Evolutionary conservation across 2,329 filamentous ascomycete genomes (phyloP).

Genomic region (Ascochyta koolunga): DNA sequence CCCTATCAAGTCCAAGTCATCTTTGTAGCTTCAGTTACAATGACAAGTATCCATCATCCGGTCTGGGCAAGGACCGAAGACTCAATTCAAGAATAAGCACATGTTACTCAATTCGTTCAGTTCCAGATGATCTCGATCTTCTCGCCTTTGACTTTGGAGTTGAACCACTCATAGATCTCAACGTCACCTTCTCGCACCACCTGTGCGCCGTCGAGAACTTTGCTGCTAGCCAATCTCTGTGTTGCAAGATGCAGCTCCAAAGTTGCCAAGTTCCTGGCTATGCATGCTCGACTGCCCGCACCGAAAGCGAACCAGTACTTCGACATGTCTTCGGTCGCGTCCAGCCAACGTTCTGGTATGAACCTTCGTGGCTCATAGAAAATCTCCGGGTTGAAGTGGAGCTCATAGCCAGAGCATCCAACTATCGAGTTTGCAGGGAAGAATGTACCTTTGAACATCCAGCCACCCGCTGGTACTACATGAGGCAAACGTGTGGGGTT

Average conservation of each 20-base stretch:
- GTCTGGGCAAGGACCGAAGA: no score
- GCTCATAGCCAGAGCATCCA: conserved; percentile 37
- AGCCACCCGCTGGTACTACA: conserved; percentile 34
- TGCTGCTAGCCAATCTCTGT: conserved; percentile 51
- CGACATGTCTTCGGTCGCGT: conserved; percentile 39
- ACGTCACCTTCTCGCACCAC: conserved; percentile 49
- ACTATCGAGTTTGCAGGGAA: conserved; percentile 34
- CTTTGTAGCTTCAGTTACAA: no score
- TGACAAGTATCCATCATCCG: no score
- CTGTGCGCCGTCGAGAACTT: conserved; percentile 54
- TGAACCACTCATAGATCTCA: conserved; percentile 64
- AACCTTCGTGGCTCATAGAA: conserved; percentile 29
- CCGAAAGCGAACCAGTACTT: conserved; percentile 41
- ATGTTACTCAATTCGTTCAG: neutral
- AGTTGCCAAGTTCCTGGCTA: conserved; percentile 40
- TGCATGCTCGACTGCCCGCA: conserved; percentile 39
- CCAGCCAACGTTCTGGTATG: conserved; percentile 43
- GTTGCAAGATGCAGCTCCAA: conserved; percentile 40
- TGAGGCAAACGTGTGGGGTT: conserved; percentile 42
- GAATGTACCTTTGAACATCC: conserved; percentile 32
- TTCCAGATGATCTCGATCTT: conserved; percentile 50
- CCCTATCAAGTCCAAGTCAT: no score
- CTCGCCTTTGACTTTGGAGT: conserved; percentile 58
- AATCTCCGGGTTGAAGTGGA: conserved; percentile 31
- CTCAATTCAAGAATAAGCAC: neutral